Evolutionary conservation across 2,329 filamentous ascomycete genomes (phyloP).

Genomic region (Metarhizium brunneum): DNA sequence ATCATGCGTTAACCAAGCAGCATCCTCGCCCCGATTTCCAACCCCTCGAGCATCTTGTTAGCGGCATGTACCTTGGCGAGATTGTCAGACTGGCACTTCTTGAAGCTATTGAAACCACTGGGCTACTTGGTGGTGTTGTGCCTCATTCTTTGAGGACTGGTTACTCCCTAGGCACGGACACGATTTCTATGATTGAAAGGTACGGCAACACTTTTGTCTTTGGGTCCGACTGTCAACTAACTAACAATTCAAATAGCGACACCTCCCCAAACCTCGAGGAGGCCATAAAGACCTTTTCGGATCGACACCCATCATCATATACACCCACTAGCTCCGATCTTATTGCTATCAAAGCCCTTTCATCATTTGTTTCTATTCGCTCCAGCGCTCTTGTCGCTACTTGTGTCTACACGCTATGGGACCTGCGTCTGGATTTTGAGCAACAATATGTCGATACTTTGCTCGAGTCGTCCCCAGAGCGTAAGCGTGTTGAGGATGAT

Average conservation of each 20-base stretch:
- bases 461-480: conserved; percentile 21
- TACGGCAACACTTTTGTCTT: conserved; percentile 22
- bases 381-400: conserved; percentile 52
- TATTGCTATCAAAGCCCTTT: conserved; percentile 40
- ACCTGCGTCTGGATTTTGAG: conserved; percentile 40
- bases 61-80: conserved; percentile 59
- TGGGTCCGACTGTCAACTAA: neutral
- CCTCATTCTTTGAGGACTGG: conserved; percentile 41
- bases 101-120: conserved; percentile 47
- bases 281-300: conserved; percentile 38
- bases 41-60: conserved; percentile 52
- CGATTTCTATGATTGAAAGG: conserved; percentile 48
- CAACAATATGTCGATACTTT: conserved; percentile 23
- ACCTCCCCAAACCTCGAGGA: conserved; percentile 29
- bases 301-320: conserved; percentile 37
- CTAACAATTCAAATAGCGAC: conserved; percentile 27
- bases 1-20: conserved; percentile 38
- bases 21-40: conserved; percentile 52
- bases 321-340: conserved; percentile 37
- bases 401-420: conserved; percentile 50
- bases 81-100: conserved; percentile 48
- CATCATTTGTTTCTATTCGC: conserved; percentile 45
- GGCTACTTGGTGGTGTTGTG: conserved; percentile 45
- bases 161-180: conserved; percentile 53
- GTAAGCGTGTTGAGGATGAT: conserved; percentile 41